Evolutionary conservation across 1,139 yeast genomes (phyloP).

Genomic region (Magnusiomyces ingens): DNA sequence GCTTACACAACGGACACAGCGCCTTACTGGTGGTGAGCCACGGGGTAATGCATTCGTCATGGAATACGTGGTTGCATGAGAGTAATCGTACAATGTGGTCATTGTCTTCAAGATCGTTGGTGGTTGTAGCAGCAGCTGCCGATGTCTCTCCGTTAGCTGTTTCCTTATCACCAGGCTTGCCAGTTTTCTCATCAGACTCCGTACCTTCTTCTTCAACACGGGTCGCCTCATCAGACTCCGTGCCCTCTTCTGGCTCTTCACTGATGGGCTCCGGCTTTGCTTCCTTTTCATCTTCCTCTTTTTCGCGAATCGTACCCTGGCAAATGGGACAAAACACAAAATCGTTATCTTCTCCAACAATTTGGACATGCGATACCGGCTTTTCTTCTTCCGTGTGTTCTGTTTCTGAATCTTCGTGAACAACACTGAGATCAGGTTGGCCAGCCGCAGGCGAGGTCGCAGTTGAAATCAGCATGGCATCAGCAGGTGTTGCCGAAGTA

Average conservation of each 20-base stretch:
- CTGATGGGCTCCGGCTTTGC: not conserved
- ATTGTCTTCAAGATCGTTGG: constrained; percentile 36
- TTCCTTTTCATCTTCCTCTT: not conserved
- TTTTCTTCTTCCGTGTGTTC: no score
- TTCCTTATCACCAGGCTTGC: not conserved
- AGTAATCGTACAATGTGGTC: constrained; percentile 61
- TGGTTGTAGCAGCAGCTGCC: not conserved
- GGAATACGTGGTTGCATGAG: constrained; percentile 81
- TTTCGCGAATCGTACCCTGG: constrained; percentile 2
- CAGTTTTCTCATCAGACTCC: not conserved
- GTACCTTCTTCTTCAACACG: not conserved
- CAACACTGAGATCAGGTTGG: not conserved
- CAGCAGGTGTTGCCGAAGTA: not conserved
- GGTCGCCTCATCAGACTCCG: not conserved
- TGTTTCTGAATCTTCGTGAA: not conserved
- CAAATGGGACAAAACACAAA: constrained; percentile 8
- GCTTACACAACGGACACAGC: constrained; percentile 79
- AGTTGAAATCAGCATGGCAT: not conserved
- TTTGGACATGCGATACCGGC: not conserved
- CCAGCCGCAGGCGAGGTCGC: not conserved
- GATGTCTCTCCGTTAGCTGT: not conserved
- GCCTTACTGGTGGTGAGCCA: constrained; percentile 75
- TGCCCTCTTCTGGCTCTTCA: not conserved
- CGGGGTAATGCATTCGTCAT: constrained; percentile 71
- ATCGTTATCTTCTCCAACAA: constrained; percentile 1